Conservation (phyloP, 768 basidiomycete genomes). For the Macrocybe gigantea region DNA sequence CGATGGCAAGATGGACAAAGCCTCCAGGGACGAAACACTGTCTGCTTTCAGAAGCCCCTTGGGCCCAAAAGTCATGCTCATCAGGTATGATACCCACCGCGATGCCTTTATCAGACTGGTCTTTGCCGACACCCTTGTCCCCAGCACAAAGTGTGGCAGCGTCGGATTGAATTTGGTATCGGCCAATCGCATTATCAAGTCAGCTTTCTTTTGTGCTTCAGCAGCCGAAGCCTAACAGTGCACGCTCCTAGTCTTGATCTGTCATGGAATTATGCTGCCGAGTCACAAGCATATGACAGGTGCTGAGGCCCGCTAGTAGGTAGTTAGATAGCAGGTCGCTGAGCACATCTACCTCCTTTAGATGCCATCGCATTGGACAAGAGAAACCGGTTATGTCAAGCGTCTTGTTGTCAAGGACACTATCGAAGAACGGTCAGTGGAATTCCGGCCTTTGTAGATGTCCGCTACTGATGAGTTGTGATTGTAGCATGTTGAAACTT, state of each 20-base stretch:
- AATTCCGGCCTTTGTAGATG: not conserved
- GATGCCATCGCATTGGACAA: constrained; percentile 67
- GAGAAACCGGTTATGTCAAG: constrained; percentile 65
- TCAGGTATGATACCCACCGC: constrained; percentile 38
- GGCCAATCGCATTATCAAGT: constrained; percentile 71
- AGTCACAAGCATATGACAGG: constrained; percentile 59
- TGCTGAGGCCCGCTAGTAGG: not conserved
- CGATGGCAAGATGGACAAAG: constrained; percentile 63
- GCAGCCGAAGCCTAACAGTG: not conserved
- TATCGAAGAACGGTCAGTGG: constrained; percentile 67
- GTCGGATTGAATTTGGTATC: constrained; percentile 64
- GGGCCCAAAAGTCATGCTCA: constrained; percentile 59
- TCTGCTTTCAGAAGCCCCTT: constrained; percentile 46
- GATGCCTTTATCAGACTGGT: not conserved
- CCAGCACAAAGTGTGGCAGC: constrained; percentile 61
- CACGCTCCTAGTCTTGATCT: constrained; percentile 50
- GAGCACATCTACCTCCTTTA: constrained; percentile 17
- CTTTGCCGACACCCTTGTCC: not conserved
- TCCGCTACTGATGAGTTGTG: not conserved
- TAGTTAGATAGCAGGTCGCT: not conserved
- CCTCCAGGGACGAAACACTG: constrained; percentile 43
- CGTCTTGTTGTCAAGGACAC: constrained; percentile 62
- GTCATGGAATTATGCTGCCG: constrained; percentile 69
- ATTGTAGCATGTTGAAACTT: constrained; percentile 60
- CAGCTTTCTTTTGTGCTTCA: constrained; percentile 10